A percentile compares a stretch with the other conserved stretches of the same genome.
Conservation (phyloP, 306 rosid species). For the Abrus precatorius region DNA sequence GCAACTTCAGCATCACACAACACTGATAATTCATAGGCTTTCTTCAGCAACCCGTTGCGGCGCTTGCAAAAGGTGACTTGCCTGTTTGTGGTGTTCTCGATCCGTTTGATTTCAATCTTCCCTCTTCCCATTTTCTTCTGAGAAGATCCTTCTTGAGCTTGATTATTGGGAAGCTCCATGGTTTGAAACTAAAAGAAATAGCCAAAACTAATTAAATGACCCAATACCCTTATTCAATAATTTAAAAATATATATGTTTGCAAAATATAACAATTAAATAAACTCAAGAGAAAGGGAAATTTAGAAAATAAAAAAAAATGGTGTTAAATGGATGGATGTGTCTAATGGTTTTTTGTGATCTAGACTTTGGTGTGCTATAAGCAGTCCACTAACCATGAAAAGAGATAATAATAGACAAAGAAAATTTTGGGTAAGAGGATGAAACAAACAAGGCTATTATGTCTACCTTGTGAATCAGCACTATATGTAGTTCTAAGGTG, state of each 20-base stretch:
- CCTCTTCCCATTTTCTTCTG: conserved; percentile 90
- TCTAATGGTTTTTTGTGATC: conserved; percentile 28
- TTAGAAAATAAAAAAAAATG: background rate
- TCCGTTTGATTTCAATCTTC: conserved; percentile 86
- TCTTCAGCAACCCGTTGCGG: conserved; percentile 88
- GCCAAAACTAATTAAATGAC: background rate
- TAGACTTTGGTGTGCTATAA: conserved; percentile 35
- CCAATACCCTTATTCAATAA: background rate
- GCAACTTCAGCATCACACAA: conserved; percentile 96
- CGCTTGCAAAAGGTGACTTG: conserved; percentile 95
- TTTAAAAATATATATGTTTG: background rate
- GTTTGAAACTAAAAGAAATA: conserved; percentile 44
- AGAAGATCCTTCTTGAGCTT: conserved; percentile 69
- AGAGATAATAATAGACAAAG: background rate
- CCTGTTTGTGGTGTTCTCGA: conserved; percentile 87
- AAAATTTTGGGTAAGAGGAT: conserved; percentile 12
- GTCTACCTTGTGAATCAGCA: conserved; percentile 20
- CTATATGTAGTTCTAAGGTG: conserved; percentile 48
- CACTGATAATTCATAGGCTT: conserved; percentile 90
- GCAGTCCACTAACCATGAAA: conserved; percentile 44
- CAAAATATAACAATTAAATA: background rate
- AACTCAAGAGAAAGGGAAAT: background rate
- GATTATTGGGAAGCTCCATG: conserved; percentile 71
- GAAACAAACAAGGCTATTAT: conserved; percentile 24
- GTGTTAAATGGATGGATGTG: background rate